Evolutionary conservation across 352 stramenopile genomes (phyloP).

Genomic region (Pythium biforme): DNA sequence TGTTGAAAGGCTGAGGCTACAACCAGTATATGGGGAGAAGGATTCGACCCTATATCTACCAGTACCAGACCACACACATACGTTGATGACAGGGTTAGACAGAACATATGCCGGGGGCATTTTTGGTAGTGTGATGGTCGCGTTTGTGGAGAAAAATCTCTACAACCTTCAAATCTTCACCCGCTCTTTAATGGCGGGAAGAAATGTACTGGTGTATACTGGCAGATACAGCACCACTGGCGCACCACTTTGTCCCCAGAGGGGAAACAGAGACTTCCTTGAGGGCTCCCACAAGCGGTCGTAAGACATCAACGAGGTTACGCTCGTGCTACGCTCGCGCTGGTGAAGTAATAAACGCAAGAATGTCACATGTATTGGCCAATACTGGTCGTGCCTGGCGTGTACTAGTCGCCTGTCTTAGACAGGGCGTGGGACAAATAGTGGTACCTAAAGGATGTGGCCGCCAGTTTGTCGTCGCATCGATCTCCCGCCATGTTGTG

Average conservation of each 20-base stretch:
- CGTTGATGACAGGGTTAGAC: conserved; percentile 3
- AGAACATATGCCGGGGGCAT: neutral
- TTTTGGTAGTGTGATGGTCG: neutral
- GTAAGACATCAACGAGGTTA: too few species aligned
- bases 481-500: neutral
- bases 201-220: neutral
- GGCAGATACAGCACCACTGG: too few species aligned
- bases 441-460: too few species aligned
- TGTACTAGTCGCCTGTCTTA: too few species aligned
- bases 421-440: too few species aligned
- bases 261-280: neutral
- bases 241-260: too few species aligned
- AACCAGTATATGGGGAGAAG: conserved; percentile 6
- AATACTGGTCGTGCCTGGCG: too few species aligned
- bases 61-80: conserved; percentile 3
- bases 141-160: conserved; percentile 4
- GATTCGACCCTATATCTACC: conserved; percentile 1
- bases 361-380: too few species aligned
- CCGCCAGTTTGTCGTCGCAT: too few species aligned
- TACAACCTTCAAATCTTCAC: neutral
- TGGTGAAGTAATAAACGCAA: too few species aligned
- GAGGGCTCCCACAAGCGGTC: neutral
- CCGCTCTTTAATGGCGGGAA: too few species aligned
- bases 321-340: too few species aligned
- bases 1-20: neutral